These are phyloP conservation scores for Aspergillus sp. DNA, from an alignment of 2,329 filamentous ascomycete genomes.

Conservation along the genomic window DNA sequence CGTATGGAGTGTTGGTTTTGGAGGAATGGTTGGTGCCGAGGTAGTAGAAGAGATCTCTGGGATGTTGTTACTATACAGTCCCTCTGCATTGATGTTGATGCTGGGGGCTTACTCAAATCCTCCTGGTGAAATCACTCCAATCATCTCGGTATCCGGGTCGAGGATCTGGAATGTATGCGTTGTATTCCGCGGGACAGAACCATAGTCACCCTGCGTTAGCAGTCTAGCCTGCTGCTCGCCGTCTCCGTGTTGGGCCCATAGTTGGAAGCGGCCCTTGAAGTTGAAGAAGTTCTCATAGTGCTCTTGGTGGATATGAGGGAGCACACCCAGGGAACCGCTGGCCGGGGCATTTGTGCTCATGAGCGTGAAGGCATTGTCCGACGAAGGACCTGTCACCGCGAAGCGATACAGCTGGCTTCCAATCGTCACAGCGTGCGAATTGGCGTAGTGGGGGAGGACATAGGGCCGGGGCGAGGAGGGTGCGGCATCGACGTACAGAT, in stretches of 20 bases:
- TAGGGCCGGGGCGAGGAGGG: conserved; percentile 37
- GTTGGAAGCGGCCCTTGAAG: conserved; percentile 46
- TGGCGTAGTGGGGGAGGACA: conserved; percentile 35
- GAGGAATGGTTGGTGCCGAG: conserved; percentile 40
- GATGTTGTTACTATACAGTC: too few species aligned
- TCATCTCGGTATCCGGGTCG: conserved; percentile 50
- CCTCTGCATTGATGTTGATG: too few species aligned
- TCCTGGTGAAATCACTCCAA: conserved; percentile 48
- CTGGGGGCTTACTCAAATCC: conserved; percentile 43
- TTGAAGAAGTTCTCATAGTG: conserved; percentile 52
- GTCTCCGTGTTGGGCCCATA: conserved; percentile 43
- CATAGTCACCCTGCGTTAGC: conserved; percentile 48
- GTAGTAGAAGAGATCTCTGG: conserved; percentile 43
- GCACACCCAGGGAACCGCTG: conserved; percentile 40
- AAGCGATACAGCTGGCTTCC: conserved; percentile 43
- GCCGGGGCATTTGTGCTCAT: conserved; percentile 45
- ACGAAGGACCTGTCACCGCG: conserved; percentile 47
- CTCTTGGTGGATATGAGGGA: conserved; percentile 44
- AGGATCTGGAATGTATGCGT: conserved; percentile 51
- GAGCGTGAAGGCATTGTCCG: conserved; percentile 46
- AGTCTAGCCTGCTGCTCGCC: conserved; percentile 39
- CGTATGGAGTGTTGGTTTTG: conserved; percentile 37
- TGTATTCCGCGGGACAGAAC: conserved; percentile 46
- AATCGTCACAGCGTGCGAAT: conserved; percentile 34
- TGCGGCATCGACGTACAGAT: conserved; percentile 29